A percentile compares a stretch with the other conserved stretches of the same genome.
Evolutionary conservation across 495 filamentous ascomycete genomes (phyloP).

Genomic region (Penicillium flavigenum): DNA sequence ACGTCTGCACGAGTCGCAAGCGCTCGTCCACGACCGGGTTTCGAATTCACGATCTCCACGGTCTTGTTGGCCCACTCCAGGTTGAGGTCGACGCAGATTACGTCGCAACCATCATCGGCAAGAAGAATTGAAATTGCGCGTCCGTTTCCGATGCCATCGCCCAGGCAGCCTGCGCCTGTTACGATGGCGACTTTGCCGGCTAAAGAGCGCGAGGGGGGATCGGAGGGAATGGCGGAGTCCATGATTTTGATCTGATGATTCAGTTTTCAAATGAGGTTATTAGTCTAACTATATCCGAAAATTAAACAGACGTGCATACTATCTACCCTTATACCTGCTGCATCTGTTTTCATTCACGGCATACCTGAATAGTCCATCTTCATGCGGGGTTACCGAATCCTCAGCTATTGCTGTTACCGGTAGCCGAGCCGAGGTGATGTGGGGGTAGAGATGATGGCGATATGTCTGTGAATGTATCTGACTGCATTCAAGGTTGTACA

Average conservation of each 20-base stretch:
- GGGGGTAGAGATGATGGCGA: neutral
- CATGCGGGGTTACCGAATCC: constrained; percentile 18
- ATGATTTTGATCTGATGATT: constrained; percentile 11
- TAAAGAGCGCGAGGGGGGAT: constrained; percentile 32
- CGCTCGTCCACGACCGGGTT: constrained; percentile 27
- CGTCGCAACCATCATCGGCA: constrained; percentile 52
- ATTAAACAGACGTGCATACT: neutral
- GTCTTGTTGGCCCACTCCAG: constrained; percentile 48
- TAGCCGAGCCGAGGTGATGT: constrained; percentile 28
- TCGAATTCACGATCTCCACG: constrained; percentile 44
- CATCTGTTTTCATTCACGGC: neutral
- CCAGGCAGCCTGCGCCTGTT: constrained; percentile 55
- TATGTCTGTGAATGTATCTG: neutral
- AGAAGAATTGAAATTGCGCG: constrained; percentile 57
- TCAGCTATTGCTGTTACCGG: neutral
- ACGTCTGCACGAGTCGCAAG: constrained; percentile 50
- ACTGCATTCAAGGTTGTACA: no score
- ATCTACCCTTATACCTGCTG: neutral
- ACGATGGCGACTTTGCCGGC: constrained; percentile 56
- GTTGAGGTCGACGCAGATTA: constrained; percentile 55
- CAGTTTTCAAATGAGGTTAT: constrained; percentile 3
- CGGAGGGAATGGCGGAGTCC: constrained; percentile 20
- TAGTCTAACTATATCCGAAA: neutral
- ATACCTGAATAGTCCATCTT: neutral
- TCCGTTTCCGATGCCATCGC: constrained; percentile 58